Percentiles rank a stretch among this genome's conserved stretches.
phyloP scores from a whole-genome alignment of 2,329 filamentous ascomycete genomes.

The Aspergillus tanneri region DNA sequence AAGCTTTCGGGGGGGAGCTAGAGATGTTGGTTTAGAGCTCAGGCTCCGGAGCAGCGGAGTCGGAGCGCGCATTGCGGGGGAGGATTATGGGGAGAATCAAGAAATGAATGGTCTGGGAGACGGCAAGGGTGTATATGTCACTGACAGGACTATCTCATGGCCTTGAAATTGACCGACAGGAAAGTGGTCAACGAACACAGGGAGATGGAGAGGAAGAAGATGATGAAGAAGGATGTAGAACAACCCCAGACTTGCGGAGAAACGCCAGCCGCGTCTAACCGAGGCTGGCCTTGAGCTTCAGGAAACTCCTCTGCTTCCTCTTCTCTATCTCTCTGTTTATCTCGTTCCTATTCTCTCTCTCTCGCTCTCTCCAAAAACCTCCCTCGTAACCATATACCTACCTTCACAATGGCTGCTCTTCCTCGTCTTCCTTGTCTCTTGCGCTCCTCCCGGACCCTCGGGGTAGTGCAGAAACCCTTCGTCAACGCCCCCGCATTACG shows the following conservation, averaged over 20 bases:
- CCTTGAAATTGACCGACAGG: background rate
- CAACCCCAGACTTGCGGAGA: constrained; percentile 27
- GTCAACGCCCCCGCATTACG: constrained; percentile 34
- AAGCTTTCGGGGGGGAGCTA: constrained; percentile 24
- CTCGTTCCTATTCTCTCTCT: background rate
- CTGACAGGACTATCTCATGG: constrained; percentile 5
- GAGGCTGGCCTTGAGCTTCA: constrained; percentile 20
- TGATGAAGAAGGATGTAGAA: constrained; percentile 6
- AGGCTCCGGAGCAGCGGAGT: constrained; percentile 42
- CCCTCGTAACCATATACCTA: background rate
- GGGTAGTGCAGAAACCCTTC: constrained; percentile 27
- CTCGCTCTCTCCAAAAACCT: background rate
- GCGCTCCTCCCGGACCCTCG: constrained; percentile 32
- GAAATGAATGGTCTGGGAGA: constrained; percentile 6
- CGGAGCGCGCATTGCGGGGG: constrained; percentile 39
- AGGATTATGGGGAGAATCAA: constrained; percentile 15
- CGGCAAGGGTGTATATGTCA: too few species aligned
- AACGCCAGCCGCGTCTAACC: constrained; percentile 49
- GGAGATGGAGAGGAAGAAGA: background rate
- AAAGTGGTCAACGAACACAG: background rate
- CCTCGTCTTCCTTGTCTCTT: constrained; percentile 34
- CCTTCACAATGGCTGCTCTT: constrained; percentile 32
- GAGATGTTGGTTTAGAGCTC: constrained; percentile 27
- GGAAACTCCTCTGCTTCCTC: background rate
- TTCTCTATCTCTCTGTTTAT: constrained; percentile 2